Evolutionary conservation across 805 yeast genomes (phyloP), one percentile per base, ranked within the genome.

Genomic region (Nakazawaea laoshanensis): DNA sequence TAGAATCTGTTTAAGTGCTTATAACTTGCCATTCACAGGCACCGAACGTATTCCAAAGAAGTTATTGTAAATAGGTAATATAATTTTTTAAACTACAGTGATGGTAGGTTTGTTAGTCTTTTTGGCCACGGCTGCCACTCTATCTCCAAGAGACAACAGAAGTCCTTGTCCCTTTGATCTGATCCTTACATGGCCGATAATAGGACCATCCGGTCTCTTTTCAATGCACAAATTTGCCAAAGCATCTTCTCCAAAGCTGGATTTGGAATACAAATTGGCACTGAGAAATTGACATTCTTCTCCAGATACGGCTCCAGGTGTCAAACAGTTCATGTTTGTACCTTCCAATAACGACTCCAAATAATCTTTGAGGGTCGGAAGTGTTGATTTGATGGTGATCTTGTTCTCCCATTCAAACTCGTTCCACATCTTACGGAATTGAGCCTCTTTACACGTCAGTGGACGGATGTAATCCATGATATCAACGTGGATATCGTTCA

Each of bases 321-420:
- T 92, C 48, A 92, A 68, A 53, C 95, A 78, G 37, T 79, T 77
- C 97, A 92, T 94, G 57, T 89, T 88, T 4, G 98, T 92, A 30
- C 85, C 88, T 37, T 67, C 63, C 61, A 83, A 62, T 46, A 92
- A 63, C 48, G 72, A 78, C 39, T 77, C 81, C 55, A 92, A 65
- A 58, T 85, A 92, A 29, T 74, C 83, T 50, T 79, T 77, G 50
- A 94, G 68, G 2, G 84, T 61, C 20, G 70, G 55, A 42, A 78
- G 64, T 34, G 66, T 69, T 2, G 94, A 75, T 45, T 80, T 77
- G 53, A 92, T 83, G 39, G 88, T 83, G 46, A 92, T 88, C 65
- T 92, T 92, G 65, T 92, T 92, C 60, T 92, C 98, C 98, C 98
- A 92, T 62, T 92, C 99, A 53, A 94, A 92, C 55, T 88, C 96